phyloP scores from a whole-genome alignment of 345 rosid species.

The Zanthoxylum bungeanum region DNA sequence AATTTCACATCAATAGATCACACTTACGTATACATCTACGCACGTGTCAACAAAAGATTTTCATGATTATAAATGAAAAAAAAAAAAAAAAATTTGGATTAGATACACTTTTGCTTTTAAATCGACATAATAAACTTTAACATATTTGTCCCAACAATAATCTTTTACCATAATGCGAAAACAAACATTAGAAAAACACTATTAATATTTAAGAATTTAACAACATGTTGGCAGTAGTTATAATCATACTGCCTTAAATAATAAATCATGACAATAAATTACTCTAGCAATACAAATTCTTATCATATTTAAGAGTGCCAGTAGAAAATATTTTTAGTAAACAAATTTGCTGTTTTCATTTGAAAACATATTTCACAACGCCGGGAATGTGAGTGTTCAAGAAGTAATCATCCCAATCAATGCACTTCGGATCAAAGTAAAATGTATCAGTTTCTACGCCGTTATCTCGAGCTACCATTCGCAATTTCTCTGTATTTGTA shows the following conservation, averaged over 20 bases:
- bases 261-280: neutral
- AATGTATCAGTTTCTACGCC: constrained; percentile 30
- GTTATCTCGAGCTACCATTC: constrained; percentile 29
- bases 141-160: too few relatives aligned
- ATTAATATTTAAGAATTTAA: too few relatives aligned
- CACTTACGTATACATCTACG: too few relatives aligned
- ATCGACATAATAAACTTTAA: too few relatives aligned
- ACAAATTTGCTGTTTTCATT: constrained; percentile 16
- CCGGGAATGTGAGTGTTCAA: constrained; percentile 60
- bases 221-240: neutral
- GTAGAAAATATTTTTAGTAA: neutral
- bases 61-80: too few relatives aligned
- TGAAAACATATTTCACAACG: constrained; percentile 42
- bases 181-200: too few relatives aligned
- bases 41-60: too few relatives aligned
- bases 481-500: constrained; percentile 44
- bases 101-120: too few relatives aligned
- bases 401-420: constrained; percentile 70
- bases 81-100: too few relatives aligned
- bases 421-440: constrained; percentile 52
- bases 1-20: too few relatives aligned
- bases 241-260: neutral
- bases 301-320: neutral
- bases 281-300: neutral
- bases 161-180: too few relatives aligned